Evolutionary conservation across 2,329 filamentous ascomycete species (phyloP), one percentile per base, ranked within the genome.

Genomic region (Trichoderma afroharzianum): DNA sequence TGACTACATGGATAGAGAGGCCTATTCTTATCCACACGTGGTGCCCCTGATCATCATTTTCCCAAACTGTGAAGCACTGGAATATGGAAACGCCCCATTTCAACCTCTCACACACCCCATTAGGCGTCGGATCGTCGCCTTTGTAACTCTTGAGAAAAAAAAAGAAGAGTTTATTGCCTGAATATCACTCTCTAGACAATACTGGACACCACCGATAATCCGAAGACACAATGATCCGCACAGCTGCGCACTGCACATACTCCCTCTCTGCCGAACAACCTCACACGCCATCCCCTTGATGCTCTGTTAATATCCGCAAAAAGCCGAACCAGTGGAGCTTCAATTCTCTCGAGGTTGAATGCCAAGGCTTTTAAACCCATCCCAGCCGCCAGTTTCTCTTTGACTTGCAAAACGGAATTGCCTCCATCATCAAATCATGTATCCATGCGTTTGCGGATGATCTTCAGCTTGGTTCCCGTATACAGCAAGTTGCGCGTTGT

Each of bases 11-110:
- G 36, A 50, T 15, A 32, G 14, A 4, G 24, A n/a, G 36, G 26
- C 5, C 33, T 61, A 24, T 18, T 61, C 33, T 30, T 59, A 68
- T 68, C 55, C 55, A 68, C 36, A 61, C 39, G 66, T 68, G 55
- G 66, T 30, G 36, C 66, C 66, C 66, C 66, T 68, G 66, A 68
- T 30, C 26, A 68, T 68, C 64, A 32, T 61, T 59, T 18, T 18
- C 50, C 36, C 7, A 26, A 68, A 59, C 7, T 68, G 64, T 50
- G 36, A 28, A 33, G 14, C 21, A 11, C 55, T 59, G 36, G 7
- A 50, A 50, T 50, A 21, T 21, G 9, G n/a, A 50, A 50, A 50
- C 43, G n/a, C 43, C 43, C n/a, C 43, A 50, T 50, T 50, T 21
- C 43, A 12, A 50, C 43, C 18, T 21, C 43, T 3, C n/a, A 21